Base-by-base conservation (phyloP, 1,284 basidiomycete genomes). In the Exobasidium rhododendri region DNA sequence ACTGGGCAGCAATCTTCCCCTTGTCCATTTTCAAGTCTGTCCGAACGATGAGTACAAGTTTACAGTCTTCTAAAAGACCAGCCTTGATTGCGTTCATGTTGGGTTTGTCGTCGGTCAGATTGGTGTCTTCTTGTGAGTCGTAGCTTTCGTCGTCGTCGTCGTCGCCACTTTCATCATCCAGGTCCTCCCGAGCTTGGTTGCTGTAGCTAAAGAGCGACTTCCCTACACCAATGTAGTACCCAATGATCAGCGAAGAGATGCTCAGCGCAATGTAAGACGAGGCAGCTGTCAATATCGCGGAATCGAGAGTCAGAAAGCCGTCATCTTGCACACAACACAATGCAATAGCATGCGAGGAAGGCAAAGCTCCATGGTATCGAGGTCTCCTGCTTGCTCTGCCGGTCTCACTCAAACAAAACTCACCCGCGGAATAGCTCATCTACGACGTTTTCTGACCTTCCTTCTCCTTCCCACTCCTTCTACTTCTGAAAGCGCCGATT, bases 21-120 rank as follows among this genome's bases (percentile, higher is more conserved):
- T 77, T 79, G 47, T 78, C 76, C 77, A 79, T 79, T 63, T 79
- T 79, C 49, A 79, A 62, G 49, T 79, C 77, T 61, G 68, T 75
- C 13, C 77, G 63, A 0, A 79, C 77, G 14, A 71, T 68, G 1
- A 79, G 57, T 30, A 77, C 73, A 70, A 79, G 71, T 65, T 79
- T 79, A 67, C 75, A 77, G 40, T 77, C 73, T 44, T 78, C 75
- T 11, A 60, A 7, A 40, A 66, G 5, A 22, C 47, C 44, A 13
- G 52, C 58, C 50, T 57, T 47, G n/a, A 65, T 20, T 45, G 30
- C 46, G 20, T 62, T 51, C 62, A 64, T 63, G 24, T 56, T 59
- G 4, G 58, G 43, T 50, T 28, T 56, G 45, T 63, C 63, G 58
- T 68, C 68, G 3, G 46, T 54, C 49, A 63, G 59, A 20, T 63